Evolutionary conservation across 441 rosid species (phyloP), one percentile per base, ranked within the genome.

Genomic region (Syzygium syzygioides): DNA sequence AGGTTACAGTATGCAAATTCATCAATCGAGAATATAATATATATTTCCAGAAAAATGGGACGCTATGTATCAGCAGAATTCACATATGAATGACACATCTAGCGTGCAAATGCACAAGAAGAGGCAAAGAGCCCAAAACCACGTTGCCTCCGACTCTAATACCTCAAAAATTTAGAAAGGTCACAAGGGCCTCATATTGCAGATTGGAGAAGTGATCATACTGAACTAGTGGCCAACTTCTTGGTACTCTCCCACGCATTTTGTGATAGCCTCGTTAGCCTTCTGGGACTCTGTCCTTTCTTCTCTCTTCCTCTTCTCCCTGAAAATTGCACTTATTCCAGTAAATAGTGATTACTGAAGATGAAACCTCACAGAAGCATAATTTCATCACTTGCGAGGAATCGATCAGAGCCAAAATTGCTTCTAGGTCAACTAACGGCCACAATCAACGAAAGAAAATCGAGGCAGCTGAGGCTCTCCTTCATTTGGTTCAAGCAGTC

Each of bases 301-400:
- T 92, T 94, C 98, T 90, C 86, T 94, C 90, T 98, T 97, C 94
- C 95, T 98, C 96, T 97, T 98, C 92, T 98, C 99, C 96, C 98
- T 98, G 95, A 68, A 91, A 90, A 54, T 76, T 41, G 41, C 55
- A 37, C 55, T 41, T 15, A 18, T 59, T n/a, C 80, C 53, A 17
- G 32, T 14, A 28, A 55, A 41, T 30, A 54, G n/a, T 15, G 6
- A 57, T 32, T 20, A 71, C 15, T 66, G 48, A 68, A 10, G 48
- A 68, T 68, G 19, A 25, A 68, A 18, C 26, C 26, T 37, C 83
- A 60, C 18, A 23, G 9, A 23, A 41, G 52, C 9, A 41, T 41
- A 41, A 76, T 23, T 6, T 41, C n/a, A 23, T 45, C 13, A 52
- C 18, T 41, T 76, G 83, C 41, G 83, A 76, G n/a, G 83, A 14